Percentiles rank a stretch among this genome's conserved stretches.
Evolutionary conservation across 1,284 basidiomycete species (phyloP).

Genomic region (Salmacisia buchloeana): DNA sequence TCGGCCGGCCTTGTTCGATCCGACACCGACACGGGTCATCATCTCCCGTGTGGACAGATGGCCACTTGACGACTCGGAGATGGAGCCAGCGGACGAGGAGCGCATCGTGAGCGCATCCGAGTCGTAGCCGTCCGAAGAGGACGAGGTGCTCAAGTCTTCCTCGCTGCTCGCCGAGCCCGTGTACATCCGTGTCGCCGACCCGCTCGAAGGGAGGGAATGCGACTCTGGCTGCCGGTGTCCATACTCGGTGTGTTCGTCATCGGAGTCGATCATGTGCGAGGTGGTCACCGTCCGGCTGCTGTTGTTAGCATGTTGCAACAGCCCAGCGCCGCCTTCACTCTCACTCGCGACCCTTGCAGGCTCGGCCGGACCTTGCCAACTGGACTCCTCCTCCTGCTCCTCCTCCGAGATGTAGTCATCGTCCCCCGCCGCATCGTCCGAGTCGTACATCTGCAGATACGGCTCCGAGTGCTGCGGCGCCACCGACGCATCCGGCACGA

Average conservation of each 20-base stretch:
- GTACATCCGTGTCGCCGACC: not conserved
- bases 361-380: slow-evolving; percentile 29
- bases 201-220: not conserved
- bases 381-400: slow-evolving; percentile 57
- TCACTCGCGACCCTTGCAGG: not conserved
- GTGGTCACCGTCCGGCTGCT: not conserved
- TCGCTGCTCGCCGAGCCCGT: slow-evolving; percentile 1
- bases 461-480: not conserved
- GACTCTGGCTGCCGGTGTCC: too few relatives aligned
- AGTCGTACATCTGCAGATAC: slow-evolving; percentile 13
- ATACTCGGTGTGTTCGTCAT: slow-evolving; percentile 34
- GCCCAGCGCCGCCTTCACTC: not conserved
- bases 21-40: not conserved
- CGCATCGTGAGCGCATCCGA: slow-evolving; percentile 1
- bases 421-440: slow-evolving; percentile 43
- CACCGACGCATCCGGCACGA: not conserved
- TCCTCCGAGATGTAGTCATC: slow-evolving; percentile 51
- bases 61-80: not conserved
- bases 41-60: not conserved
- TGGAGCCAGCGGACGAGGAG: not conserved
- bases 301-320: not conserved
- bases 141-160: not conserved
- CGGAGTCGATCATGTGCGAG: slow-evolving; percentile 8
- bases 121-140: slow-evolving; percentile 5
- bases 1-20: not conserved